These are phyloP conservation scores for Monilinia fructigena DNA, from an alignment of 2,329 filamentous ascomycete species.

Conservation along the genomic window DNA sequence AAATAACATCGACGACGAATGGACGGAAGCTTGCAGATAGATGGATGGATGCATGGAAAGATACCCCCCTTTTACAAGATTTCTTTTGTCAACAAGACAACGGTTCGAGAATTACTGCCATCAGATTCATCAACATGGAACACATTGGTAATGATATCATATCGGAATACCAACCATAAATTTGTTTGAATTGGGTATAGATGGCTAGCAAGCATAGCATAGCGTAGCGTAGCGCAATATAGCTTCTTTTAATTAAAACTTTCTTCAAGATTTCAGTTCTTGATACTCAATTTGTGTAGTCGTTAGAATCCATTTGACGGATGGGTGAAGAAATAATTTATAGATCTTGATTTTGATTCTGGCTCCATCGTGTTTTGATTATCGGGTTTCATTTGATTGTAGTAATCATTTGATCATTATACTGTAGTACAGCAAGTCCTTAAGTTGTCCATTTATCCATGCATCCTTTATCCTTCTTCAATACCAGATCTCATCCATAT, in stretches of 20 bases:
- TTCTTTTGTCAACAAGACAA: constrained; percentile 9
- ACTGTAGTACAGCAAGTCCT: background rate
- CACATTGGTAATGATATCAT: background rate
- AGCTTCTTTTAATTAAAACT: background rate
- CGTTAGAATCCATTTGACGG: too few relatives aligned
- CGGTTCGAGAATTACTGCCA: background rate
- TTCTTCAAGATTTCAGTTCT: background rate
- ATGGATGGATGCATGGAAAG: background rate
- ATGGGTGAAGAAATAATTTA: background rate
- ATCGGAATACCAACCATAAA: background rate
- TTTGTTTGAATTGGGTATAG: background rate
- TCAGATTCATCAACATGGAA: background rate
- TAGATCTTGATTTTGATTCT: too few relatives aligned
- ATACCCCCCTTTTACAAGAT: constrained; percentile 19
- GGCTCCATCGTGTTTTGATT: background rate
- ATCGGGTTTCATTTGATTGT: background rate
- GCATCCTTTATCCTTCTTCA: too few relatives aligned
- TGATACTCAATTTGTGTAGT: background rate
- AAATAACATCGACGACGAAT: background rate
- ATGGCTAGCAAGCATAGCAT: constrained; percentile 1
- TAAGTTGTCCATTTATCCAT: background rate
- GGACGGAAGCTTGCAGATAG: background rate
- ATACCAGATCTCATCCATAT: background rate
- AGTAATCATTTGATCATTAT: background rate
- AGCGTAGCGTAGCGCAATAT: background rate